Percentiles rank a stretch among this genome's conserved stretches.
Evolutionary conservation across 1,139 yeast species (phyloP).

Genomic region (Nakaseomyces bracarensis): DNA sequence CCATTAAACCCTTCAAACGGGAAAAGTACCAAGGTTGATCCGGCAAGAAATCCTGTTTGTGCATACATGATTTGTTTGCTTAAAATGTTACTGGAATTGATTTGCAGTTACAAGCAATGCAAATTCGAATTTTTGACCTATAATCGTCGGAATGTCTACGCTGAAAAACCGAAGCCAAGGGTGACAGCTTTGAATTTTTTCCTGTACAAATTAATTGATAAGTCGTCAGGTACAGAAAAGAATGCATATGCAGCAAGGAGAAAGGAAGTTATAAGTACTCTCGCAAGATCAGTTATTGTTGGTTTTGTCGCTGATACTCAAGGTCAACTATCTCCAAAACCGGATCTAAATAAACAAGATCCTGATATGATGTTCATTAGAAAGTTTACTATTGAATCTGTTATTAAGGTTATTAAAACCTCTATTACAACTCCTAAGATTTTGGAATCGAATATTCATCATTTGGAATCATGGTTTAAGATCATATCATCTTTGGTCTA

Average conservation of each 20-base stretch:
- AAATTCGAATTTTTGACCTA: conserved; percentile 77
- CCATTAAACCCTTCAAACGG: conserved; percentile 23
- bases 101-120: conserved; percentile 71
- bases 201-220: conserved; percentile 65
- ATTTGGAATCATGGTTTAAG: conserved; percentile 29
- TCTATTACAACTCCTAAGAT: conserved; percentile 23
- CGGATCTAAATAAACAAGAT: conserved; percentile 47
- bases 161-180: conserved; percentile 48
- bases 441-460: conserved; percentile 25
- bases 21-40: conserved; percentile 32
- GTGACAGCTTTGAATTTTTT: conserved; percentile 71
- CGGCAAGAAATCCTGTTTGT: conserved; percentile 42
- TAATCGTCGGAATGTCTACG: conserved; percentile 46
- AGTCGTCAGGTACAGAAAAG: conserved; percentile 36
- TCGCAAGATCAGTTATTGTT: conserved; percentile 40
- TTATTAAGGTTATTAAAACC: conserved; percentile 41
- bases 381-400: conserved; percentile 61
- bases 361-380: conserved; percentile 66
- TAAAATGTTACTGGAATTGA: conserved; percentile 59
- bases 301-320: conserved; percentile 52
- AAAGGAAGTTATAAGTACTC: conserved; percentile 32
- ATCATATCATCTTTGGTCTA: conserved; percentile 26
- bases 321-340: conserved; percentile 36
- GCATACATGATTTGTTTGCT: conserved; percentile 61
- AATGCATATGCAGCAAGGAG: conserved; percentile 32